Conservation (phyloP, 2,329 filamentous ascomycete genomes). For the Epichloe sibirici region DNA sequence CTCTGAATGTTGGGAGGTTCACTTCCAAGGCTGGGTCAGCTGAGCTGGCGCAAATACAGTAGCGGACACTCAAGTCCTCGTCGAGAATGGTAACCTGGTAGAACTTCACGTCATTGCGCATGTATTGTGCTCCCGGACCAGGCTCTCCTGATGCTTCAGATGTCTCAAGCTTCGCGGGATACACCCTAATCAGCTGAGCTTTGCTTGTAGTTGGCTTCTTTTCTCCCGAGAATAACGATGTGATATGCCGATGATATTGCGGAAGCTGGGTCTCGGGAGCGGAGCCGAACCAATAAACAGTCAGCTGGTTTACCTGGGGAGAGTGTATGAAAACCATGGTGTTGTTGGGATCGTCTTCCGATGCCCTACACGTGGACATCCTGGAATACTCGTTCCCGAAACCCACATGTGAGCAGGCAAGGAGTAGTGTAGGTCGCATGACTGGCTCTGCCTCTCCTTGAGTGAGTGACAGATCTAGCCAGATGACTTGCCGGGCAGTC, state of each 20-base stretch:
- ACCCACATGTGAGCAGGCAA: constrained; percentile 18
- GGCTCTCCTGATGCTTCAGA: constrained; percentile 2
- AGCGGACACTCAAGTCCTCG: constrained; percentile 30
- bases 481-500: constrained; percentile 38
- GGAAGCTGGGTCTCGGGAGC: constrained; percentile 16
- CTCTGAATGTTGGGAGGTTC: constrained; percentile 15
- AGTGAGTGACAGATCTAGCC: constrained; percentile 29
- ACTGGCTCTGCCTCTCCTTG: not conserved
- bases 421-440: constrained; percentile 14
- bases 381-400: constrained; percentile 13
- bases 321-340: constrained; percentile 24
- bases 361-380: constrained; percentile 18
- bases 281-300: constrained; percentile 23
- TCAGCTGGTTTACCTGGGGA: constrained; percentile 18
- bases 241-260: constrained; percentile 26
- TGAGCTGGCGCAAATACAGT: constrained; percentile 22
- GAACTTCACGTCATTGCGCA: constrained; percentile 25
- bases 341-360: constrained; percentile 10
- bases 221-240: constrained; percentile 13
- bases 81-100: constrained; percentile 34
- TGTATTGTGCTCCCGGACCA: constrained; percentile 19
- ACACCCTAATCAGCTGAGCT: constrained; percentile 17
- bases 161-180: constrained; percentile 13
- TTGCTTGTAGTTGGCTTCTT: constrained; percentile 1
- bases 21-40: constrained; percentile 14